Base-by-base conservation (phyloP, 805 yeast species). In the Kuraishia borneana region DNA sequence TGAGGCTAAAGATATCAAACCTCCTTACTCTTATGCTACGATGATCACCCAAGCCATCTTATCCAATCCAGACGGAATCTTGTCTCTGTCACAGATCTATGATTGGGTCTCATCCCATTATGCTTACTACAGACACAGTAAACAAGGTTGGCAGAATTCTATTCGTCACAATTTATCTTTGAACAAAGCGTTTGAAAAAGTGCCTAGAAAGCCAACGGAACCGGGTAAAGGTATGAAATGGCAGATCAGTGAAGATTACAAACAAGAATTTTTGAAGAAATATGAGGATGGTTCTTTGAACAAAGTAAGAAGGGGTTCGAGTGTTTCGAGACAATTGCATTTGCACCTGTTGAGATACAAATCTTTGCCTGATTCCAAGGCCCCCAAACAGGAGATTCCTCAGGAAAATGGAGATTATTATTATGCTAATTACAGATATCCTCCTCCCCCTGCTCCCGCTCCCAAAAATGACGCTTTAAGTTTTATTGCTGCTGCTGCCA, bases 141-240 rank as follows among this genome's bases (percentile, higher is more conserved):
- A 83, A 56, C 80, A 95, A 6, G 98, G 98, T 25, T 92, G 98
- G 98, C 98, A 92, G 60, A 92, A 92, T 60, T 87, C 96, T 5
- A 89, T 92, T 45, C 76, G 98, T 46, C 98, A 92, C 58, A 92
- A 92, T 54, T 62, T 92, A 36, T 87, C 96, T 2, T 65, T 92
- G 39, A 92, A 92, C 58, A 92, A 89, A 62, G 97, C 98, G 12
- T 92, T 92, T 60, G 97, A 89, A 50, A 92, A 92, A 59, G 96
- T 89, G 17, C 96, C 97, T 27, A 70, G 99, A 49, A 73, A 83
- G 51, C 88, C 95, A 21, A 81, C 85, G 54, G 97, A 92, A 60
- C 96, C 97, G 0, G 98, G 99, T 13, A 92, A 92, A 56, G 97
- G 98, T 42, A 89, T 92, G 94, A 92, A 92, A 59, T 92, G 99